Conservation (phyloP, 805 yeast genomes). For the Metahyphopichia silvanorum region DNA sequence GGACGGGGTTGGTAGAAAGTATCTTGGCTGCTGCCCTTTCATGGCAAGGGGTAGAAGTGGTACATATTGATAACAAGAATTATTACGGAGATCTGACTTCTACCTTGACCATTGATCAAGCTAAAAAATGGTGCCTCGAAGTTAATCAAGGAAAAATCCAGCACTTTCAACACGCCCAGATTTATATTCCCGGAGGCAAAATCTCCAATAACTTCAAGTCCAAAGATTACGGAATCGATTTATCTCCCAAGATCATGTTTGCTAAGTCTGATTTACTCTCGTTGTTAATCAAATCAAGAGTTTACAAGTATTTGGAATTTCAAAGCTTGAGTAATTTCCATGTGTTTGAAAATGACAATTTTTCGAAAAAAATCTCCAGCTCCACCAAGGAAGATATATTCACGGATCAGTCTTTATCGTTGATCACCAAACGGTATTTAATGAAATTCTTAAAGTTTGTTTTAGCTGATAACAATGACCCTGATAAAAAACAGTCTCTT, state of each 20-base stretch:
- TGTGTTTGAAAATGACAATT: slow-evolving; percentile 88
- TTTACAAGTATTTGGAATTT: slow-evolving; percentile 87
- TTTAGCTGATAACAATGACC: slow-evolving; percentile 55
- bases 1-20: slow-evolving; percentile 88
- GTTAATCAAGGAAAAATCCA: slow-evolving; percentile 50
- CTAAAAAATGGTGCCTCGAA: slow-evolving; percentile 75
- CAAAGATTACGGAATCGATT: slow-evolving; percentile 81
- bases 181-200: slow-evolving; percentile 66
- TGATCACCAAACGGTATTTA: slow-evolving; percentile 73
- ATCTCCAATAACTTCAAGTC: slow-evolving; percentile 53
- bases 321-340: slow-evolving; percentile 87
- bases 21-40: slow-evolving; percentile 90
- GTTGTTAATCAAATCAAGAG: slow-evolving; percentile 77
- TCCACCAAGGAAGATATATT: slow-evolving; percentile 81
- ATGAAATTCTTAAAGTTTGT: slow-evolving; percentile 94
- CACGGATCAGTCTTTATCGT: slow-evolving; percentile 75
- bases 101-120: slow-evolving; percentile 81
- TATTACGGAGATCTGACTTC: slow-evolving; percentile 90
- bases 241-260: slow-evolving; percentile 83
- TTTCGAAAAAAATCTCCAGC: slow-evolving; percentile 74
- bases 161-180: slow-evolving; percentile 65
- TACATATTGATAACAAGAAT: slow-evolving; percentile 81
- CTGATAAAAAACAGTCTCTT: slow-evolving; percentile 55
- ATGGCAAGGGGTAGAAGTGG: slow-evolving; percentile 96
- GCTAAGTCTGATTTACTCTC: slow-evolving; percentile 86